Conservation (phyloP, 176 grass and related monocot genomes). For the Aegilops tauschii region DNA sequence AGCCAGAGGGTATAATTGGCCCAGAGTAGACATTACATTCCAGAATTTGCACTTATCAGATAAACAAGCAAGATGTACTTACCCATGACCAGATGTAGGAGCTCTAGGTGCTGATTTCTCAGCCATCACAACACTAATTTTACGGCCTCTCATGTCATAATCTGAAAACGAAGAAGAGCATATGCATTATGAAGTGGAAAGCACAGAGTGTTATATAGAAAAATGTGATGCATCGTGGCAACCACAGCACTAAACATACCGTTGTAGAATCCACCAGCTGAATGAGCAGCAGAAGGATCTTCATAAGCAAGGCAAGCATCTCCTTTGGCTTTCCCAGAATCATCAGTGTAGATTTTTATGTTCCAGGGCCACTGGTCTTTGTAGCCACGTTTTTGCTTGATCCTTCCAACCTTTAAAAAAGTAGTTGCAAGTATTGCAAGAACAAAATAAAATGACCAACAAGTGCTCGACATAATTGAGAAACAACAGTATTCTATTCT, state of each 20-base stretch:
- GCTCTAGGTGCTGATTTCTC: slow-evolving; percentile 95
- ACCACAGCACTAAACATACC: slow-evolving; percentile 43
- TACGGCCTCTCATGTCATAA: slow-evolving; percentile 92
- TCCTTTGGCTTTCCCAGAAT: slow-evolving; percentile 88
- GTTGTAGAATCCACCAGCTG: slow-evolving; percentile 95
- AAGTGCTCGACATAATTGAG: background rate
- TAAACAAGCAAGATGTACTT: slow-evolving; percentile 29
- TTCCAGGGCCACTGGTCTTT: slow-evolving; percentile 99
- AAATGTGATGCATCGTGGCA: background rate
- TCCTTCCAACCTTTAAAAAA: slow-evolving; percentile 78
- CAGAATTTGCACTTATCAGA: slow-evolving; percentile 1
- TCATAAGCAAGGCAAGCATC: slow-evolving; percentile 97
- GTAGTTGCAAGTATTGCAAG: slow-evolving; percentile 11
- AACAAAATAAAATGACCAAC: background rate
- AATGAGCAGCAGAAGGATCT: slow-evolving; percentile 96
- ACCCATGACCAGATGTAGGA: slow-evolving; percentile 86
- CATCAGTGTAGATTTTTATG: slow-evolving; percentile 98
- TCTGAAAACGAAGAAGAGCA: slow-evolving; percentile 49
- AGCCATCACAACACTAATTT: slow-evolving; percentile 90
- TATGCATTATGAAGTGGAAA: slow-evolving; percentile 24
- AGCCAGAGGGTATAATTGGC: background rate
- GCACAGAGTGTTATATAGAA: background rate
- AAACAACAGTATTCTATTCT: slow-evolving; percentile 1
- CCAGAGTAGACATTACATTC: background rate
- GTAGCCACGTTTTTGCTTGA: slow-evolving; percentile 98